These are phyloP conservation scores for Acer negundo DNA, from an alignment of 345 rosid genomes.

Conservation along the genomic window DNA sequence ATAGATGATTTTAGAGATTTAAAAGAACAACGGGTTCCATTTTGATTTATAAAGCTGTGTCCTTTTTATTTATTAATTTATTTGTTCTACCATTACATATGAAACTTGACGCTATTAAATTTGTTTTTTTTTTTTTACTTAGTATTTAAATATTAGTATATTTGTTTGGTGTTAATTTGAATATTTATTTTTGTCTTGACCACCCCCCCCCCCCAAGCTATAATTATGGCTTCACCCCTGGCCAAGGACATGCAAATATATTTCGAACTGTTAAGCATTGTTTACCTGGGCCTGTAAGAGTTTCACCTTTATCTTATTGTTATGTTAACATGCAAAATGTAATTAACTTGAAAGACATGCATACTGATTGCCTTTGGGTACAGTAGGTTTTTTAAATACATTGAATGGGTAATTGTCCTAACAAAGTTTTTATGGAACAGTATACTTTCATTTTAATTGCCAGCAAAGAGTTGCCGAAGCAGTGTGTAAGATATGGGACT, in stretches of 20 bases:
- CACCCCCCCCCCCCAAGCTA: no score
- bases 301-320: conserved; percentile 19
- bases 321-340: conserved; percentile 13
- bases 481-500: conserved; percentile 79
- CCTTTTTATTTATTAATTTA: no score
- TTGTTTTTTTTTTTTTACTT: no score
- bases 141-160: no score
- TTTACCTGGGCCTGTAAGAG: conserved; percentile 95
- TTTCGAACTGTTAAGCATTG: conserved; percentile 93
- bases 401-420: conserved; percentile 1
- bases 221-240: no score
- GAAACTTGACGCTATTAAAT: no score
- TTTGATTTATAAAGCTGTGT: no score
- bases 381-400: conserved; percentile 7
- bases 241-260: conserved; percentile 78
- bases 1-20: no score
- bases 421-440: conserved; percentile 46
- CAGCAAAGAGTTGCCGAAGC: conserved; percentile 86
- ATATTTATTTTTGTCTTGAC: no score
- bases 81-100: no score
- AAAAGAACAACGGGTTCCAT: no score
- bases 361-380: conserved; percentile 2
- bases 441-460: conserved; percentile 95
- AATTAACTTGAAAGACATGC: background rate
- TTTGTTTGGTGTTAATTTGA: no score